Conservation (phyloP, 1,284 basidiomycete species). For the Leccinum pachyderme region DNA sequence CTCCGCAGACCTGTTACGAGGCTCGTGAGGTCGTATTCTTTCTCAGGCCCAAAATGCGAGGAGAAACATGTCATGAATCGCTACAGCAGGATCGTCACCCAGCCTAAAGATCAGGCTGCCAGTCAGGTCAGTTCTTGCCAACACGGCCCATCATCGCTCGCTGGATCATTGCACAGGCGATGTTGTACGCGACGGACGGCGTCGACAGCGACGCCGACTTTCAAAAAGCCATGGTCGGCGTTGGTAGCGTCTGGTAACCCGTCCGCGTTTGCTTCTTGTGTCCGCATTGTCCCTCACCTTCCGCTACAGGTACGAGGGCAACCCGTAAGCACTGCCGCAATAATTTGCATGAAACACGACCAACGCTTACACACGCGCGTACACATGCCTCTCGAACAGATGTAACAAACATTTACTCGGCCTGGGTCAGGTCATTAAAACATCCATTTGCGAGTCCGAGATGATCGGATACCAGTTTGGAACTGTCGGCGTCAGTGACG, state of each 20-base stretch:
- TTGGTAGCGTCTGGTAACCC: conserved; percentile 89
- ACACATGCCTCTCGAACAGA: conserved; percentile 40
- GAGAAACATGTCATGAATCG: conserved; percentile 72
- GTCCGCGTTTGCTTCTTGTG: background rate
- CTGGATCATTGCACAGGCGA: conserved; percentile 57
- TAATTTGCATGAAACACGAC: background rate
- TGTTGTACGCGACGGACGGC: conserved; percentile 95
- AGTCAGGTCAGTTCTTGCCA: conserved; percentile 63
- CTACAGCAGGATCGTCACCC: conserved; percentile 80
- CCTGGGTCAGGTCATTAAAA: conserved; percentile 86
- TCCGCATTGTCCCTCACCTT: conserved; percentile 13
- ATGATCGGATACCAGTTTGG: conserved; percentile 97
- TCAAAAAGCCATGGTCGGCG: conserved; percentile 92
- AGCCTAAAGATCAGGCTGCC: conserved; percentile 90
- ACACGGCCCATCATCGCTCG: background rate
- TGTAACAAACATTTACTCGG: conserved; percentile 91
- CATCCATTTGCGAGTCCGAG: conserved; percentile 70
- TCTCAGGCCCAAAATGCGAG: conserved; percentile 39
- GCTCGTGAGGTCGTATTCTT: conserved; percentile 40
- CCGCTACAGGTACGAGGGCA: conserved; percentile 77
- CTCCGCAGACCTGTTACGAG: conserved; percentile 16
- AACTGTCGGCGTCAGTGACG: conserved; percentile 95
- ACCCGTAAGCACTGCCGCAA: conserved; percentile 58
- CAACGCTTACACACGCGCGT: conserved; percentile 2
- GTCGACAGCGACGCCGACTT: conserved; percentile 78